These are phyloP conservation scores for Amanita pallidorosea DNA, from an alignment of 768 basidiomycete species.

Conservation along the genomic window DNA sequence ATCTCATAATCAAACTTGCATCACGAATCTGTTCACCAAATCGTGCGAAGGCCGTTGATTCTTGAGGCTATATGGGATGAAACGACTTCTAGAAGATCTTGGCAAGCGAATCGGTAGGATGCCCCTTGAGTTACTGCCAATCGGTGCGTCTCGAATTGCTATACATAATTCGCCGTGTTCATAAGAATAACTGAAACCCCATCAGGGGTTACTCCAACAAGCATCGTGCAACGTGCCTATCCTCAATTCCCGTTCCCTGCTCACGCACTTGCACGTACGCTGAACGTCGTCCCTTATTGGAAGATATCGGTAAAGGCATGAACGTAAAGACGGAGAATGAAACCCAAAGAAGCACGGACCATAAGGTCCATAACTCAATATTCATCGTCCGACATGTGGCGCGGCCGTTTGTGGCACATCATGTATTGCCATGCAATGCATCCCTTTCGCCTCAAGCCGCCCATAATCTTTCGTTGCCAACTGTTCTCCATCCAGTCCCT, in stretches of 20 bases:
- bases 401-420: constrained; percentile 29
- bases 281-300: neutral
- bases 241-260: neutral
- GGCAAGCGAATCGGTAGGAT: neutral
- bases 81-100: neutral
- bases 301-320: constrained; percentile 27
- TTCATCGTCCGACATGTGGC: constrained; percentile 15
- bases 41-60: neutral
- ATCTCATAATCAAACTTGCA: neutral
- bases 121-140: neutral
- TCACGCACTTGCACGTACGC: neutral
- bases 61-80: neutral
- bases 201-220: neutral
- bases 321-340: constrained; percentile 27
- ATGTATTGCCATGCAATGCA: constrained; percentile 16
- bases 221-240: neutral
- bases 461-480: constrained; percentile 17
- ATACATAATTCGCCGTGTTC: neutral
- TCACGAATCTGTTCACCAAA: neutral
- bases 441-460: neutral
- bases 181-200: neutral
- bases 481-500: constrained; percentile 35
- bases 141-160: neutral
- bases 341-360: constrained; percentile 6
- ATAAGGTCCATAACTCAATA: constrained; percentile 2